phyloP scores from a whole-genome alignment of 2,329 filamentous ascomycete species.

The Myotisia sp. region DNA sequence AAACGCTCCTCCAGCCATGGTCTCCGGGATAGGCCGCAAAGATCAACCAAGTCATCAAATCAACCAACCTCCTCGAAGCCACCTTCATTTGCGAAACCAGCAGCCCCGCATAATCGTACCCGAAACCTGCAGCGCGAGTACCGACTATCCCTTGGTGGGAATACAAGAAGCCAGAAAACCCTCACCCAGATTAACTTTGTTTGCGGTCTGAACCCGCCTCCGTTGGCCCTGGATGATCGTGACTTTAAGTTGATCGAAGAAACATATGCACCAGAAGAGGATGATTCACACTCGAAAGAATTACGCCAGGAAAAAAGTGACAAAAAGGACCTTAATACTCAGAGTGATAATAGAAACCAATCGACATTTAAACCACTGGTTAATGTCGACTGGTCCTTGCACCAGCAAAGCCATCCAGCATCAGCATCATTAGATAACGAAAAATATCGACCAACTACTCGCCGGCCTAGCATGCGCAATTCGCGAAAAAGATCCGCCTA shows the following conservation, averaged over 20 bases:
- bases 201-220: slow-evolving; percentile 16
- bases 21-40: no score
- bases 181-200: slow-evolving; percentile 31
- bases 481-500: slow-evolving; percentile 2
- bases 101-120: no score
- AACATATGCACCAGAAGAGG: slow-evolving; percentile 9
- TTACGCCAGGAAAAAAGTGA: not conserved
- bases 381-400: slow-evolving; percentile 1
- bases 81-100: no score
- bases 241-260: slow-evolving; percentile 22
- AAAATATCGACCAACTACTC: not conserved
- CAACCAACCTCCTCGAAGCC: no score
- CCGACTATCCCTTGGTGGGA: slow-evolving; percentile 11
- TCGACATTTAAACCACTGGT: slow-evolving; percentile 10
- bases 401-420: no score
- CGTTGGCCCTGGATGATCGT: slow-evolving; percentile 14
- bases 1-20: no score
- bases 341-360: slow-evolving; percentile 1
- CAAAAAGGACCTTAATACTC: not conserved
- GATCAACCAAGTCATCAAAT: no score
- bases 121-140: slow-evolving; percentile 7
- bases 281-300: slow-evolving; percentile 8
- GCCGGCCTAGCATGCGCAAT: not conserved
- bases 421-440: no score
- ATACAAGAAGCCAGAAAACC: slow-evolving; percentile 22